These are phyloP conservation scores for Sutorius eximius DNA, from an alignment of 1,284 basidiomycete species.

Conservation along the genomic window DNA sequence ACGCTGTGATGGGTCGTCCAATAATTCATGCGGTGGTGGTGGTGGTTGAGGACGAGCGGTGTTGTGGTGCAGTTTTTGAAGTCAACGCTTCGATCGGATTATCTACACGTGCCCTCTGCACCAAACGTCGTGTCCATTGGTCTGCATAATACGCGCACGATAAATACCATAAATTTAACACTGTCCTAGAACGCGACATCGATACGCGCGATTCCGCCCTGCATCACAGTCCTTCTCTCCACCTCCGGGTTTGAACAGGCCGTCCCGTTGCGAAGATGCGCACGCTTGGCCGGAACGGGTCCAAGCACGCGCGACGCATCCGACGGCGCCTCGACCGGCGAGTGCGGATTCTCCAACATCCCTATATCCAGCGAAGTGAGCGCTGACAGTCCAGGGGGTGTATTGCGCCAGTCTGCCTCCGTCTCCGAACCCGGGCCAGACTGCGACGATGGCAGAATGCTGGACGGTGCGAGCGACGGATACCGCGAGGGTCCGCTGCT, in stretches of 20 bases:
- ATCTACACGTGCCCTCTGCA: conserved; percentile 23
- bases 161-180: conserved; percentile 22
- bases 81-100: conserved; percentile 29
- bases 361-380: conserved; percentile 16
- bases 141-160: background rate
- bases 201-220: conserved; percentile 29
- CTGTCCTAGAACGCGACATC: conserved; percentile 24
- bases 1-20: too few species aligned
- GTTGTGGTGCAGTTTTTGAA: conserved; percentile 11
- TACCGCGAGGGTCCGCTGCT: conserved; percentile 29
- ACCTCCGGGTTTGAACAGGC: conserved; percentile 24
- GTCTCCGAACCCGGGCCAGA: conserved; percentile 14
- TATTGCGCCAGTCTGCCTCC: conserved; percentile 27
- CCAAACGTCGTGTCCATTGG: too few species aligned
- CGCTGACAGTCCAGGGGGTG: conserved; percentile 25
- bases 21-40: too few species aligned
- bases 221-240: conserved; percentile 20
- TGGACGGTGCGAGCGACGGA: conserved; percentile 29
- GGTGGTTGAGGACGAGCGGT: background rate
- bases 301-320: background rate
- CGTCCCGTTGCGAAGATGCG: conserved; percentile 25
- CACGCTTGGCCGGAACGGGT: conserved; percentile 8
- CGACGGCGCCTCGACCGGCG: conserved; percentile 16
- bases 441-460: conserved; percentile 8
- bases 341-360: conserved; percentile 25